Evolutionary conservation across 1,139 yeast genomes (phyloP).

Genomic region (Pichia sp.): DNA sequence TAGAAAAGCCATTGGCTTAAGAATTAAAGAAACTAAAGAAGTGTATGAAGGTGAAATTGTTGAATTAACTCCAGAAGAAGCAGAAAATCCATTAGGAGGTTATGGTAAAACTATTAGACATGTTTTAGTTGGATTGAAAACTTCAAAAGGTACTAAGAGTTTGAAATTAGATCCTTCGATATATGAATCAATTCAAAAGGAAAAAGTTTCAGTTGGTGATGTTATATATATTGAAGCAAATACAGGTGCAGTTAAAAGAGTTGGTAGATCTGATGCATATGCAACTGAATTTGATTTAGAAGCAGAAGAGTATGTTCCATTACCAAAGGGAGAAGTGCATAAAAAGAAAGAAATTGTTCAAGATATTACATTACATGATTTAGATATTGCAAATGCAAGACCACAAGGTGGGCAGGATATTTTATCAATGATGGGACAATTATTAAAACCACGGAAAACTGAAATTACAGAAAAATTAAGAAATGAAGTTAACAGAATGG

Average conservation of each 20-base stretch:
- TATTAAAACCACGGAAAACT: conserved; percentile 94
- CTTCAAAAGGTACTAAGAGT: conserved; percentile 93
- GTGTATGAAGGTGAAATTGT: conserved; percentile 98
- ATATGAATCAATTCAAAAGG: conserved; percentile 94
- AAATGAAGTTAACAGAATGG: conserved; percentile 90
- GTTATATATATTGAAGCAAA: conserved; percentile 95
- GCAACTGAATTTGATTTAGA: conserved; percentile 97
- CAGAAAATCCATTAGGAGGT: conserved; percentile 95
- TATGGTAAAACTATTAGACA: conserved; percentile 95
- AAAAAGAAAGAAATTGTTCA: conserved; percentile 97
- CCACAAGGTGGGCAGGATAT: conserved; percentile 99
- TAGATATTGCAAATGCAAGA: conserved; percentile 92
- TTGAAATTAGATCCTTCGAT: conserved; percentile 91
- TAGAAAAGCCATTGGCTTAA: conserved; percentile 89
- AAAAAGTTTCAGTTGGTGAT: conserved; percentile 90
- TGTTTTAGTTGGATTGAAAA: conserved; percentile 88
- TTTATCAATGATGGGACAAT: conserved; percentile 97
- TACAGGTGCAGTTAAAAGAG: conserved; percentile 96
- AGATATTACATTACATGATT: conserved; percentile 92
- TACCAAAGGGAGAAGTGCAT: conserved; percentile 98
- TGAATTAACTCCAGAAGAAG: conserved; percentile 93
- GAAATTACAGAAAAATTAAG: conserved; percentile 96
- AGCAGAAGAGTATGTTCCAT: conserved; percentile 97
- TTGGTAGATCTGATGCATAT: conserved; percentile 96
- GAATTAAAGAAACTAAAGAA: conserved; percentile 95